These are phyloP conservation scores for Alnus glutinosa DNA, from an alignment of 306 rosid genomes.

Conservation along the genomic window DNA sequence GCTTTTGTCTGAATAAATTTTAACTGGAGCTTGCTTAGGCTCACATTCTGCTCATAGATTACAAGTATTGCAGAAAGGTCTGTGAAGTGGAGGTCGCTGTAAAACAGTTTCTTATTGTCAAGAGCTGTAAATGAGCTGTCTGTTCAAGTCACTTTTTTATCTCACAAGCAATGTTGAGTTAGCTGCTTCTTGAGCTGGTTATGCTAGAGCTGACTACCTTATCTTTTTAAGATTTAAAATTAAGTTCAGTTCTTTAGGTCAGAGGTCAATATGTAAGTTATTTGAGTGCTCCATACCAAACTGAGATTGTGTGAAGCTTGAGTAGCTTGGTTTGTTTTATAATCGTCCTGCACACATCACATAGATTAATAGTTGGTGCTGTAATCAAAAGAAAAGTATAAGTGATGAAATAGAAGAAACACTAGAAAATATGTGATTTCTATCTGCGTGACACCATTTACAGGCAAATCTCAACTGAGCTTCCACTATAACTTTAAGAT, in stretches of 20 bases:
- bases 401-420: background rate
- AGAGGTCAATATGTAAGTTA: background rate
- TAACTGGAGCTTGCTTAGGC: conserved; percentile 2
- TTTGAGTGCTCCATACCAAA: background rate
- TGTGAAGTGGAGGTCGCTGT: background rate
- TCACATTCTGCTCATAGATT: background rate
- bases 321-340: background rate
- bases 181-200: background rate
- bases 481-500: background rate
- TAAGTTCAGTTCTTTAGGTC: background rate
- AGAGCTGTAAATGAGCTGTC: background rate
- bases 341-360: background rate
- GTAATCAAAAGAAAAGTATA: background rate
- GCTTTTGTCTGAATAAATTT: background rate
- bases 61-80: background rate
- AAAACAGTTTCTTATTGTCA: background rate
- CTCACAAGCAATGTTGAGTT: background rate
- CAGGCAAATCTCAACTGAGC: background rate
- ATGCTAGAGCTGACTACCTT: background rate
- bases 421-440: background rate
- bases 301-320: background rate
- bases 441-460: background rate
- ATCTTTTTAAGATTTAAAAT: background rate
- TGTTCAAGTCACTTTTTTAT: background rate
- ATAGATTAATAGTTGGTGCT: background rate